Percentiles rank a stretch among this genome's conserved stretches.
Evolutionary conservation across 176 grass and related monocot genomes (phyloP).

Genomic region (Stipa capillata): DNA sequence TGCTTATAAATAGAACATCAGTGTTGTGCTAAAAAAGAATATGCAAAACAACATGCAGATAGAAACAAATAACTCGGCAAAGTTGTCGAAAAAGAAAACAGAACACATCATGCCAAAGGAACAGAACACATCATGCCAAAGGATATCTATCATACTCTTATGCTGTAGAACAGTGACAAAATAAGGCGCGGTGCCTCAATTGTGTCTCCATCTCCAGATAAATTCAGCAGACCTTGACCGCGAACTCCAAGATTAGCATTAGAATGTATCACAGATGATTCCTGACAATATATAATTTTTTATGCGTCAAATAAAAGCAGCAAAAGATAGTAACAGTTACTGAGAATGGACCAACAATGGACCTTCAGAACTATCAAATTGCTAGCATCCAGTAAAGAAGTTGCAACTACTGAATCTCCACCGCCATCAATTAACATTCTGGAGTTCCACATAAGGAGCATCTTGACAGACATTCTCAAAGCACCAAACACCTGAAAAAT

Average conservation of each 20-base stretch:
- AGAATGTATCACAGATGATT: constrained; percentile 93
- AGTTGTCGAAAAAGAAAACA: constrained; percentile 4
- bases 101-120: neutral
- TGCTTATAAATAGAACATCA: neutral
- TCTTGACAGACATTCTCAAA: constrained; percentile 97
- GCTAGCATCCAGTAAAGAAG: constrained; percentile 94
- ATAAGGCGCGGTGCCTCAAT: constrained; percentile 93
- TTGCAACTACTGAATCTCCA: constrained; percentile 78
- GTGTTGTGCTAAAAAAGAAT: neutral
- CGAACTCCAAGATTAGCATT: constrained; percentile 99
- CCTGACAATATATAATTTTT: constrained; percentile 39
- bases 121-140: neutral
- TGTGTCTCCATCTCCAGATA: constrained; percentile 83
- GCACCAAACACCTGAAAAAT: constrained; percentile 76
- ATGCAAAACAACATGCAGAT: constrained; percentile 11
- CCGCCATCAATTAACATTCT: constrained; percentile 92
- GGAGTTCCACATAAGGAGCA: constrained; percentile 99
- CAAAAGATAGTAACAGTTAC: neutral
- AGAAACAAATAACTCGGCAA: constrained; percentile 19
- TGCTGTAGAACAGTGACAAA: constrained; percentile 98
- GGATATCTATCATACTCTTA: constrained; percentile 57
- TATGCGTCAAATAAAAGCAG: neutral
- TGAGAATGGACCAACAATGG: neutral
- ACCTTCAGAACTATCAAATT: constrained; percentile 99
- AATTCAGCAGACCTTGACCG: constrained; percentile 97